Base-by-base conservation (phyloP, 495 filamentous ascomycete species). In the Poronia punctata region DNA sequence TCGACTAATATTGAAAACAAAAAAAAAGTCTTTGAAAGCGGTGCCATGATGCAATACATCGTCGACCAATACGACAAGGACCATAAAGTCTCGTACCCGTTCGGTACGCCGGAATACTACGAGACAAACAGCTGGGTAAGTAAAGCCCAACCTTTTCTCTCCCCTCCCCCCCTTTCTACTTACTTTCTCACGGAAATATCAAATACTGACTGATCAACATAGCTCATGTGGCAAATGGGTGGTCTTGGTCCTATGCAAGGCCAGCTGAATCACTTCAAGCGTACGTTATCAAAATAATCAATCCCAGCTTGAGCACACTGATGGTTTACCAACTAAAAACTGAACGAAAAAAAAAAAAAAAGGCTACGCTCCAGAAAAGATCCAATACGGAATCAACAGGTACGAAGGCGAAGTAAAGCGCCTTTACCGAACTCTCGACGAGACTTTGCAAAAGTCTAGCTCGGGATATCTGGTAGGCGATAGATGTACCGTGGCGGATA, bases 201-300 rank as follows among this genome's bases (percentile, higher is more conserved):
- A n/a, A n/a, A n/a, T n/a, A n/a, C n/a, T n/a, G n/a, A n/a, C n/a
- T n/a, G n/a, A n/a, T n/a, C n/a, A n/a, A n/a, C n/a, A n/a, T 46
- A 68, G 64, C 54, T 70, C 36, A 61, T 66, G 35, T 72, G 66
- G 66, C 67, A 72, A 46, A 71, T 71, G 67, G 83, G 83, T 2
- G 88, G 88, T 16, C 67, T 95, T 4, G 89, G 88, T 2, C 89
- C 89, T 8, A 94, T 94, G 88, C 88, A 95, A 58, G 87, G 83
- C 7, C 68, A 96, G 60, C 79, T 88, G 4, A 93, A 95, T 65
- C 90, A 96, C 60, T 96, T 95, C 64, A 64, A 56, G 19, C 79
- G 86, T 54, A 46, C 29, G 66, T 54, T 14, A 16, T 15, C 7
- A 10, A 16, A 7, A 5, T 5, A 25, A 1, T n/a, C 4, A 3